These are phyloP conservation scores for Camelina laxa DNA, from an alignment of 345 rosid species.

Conservation along the genomic window DNA sequence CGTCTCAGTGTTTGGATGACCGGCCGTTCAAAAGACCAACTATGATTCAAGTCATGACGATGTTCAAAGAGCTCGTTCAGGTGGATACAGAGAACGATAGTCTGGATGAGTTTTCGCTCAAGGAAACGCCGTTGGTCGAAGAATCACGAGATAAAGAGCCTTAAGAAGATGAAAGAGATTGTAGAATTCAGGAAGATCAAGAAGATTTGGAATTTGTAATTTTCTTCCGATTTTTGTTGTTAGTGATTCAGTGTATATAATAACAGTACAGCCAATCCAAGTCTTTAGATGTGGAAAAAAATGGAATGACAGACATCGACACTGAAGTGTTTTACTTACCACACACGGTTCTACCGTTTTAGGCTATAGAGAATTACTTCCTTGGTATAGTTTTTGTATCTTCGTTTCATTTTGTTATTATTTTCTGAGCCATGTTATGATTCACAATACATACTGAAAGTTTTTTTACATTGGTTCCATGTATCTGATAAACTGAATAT, in stretches of 20 bases:
- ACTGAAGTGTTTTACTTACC: slow-evolving; percentile 14
- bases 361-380: slow-evolving; percentile 10
- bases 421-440: neutral
- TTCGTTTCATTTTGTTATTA: neutral
- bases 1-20: slow-evolving; percentile 80
- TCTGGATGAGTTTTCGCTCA: slow-evolving; percentile 38
- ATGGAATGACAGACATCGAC: neutral
- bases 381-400: slow-evolving; percentile 22
- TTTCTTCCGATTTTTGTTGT: slow-evolving; percentile 23
- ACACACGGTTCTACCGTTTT: neutral
- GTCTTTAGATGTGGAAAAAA: slow-evolving; percentile 4
- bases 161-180: neutral
- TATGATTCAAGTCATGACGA: slow-evolving; percentile 82
- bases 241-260: slow-evolving; percentile 21
- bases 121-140: slow-evolving; percentile 43
- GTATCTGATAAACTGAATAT: neutral
- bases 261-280: slow-evolving; percentile 16
- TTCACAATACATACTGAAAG: neutral
- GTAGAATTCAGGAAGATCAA: slow-evolving; percentile 6
- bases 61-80: slow-evolving; percentile 70
- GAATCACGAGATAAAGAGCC: slow-evolving; percentile 38
- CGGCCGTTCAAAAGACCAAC: slow-evolving; percentile 71
- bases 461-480: neutral
- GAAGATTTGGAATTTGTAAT: neutral
- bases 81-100: slow-evolving; percentile 68